Percentiles rank a stretch among this genome's conserved stretches.
Conservation (phyloP, 169 alveolate species). For the Perkinsus olseni region DNA sequence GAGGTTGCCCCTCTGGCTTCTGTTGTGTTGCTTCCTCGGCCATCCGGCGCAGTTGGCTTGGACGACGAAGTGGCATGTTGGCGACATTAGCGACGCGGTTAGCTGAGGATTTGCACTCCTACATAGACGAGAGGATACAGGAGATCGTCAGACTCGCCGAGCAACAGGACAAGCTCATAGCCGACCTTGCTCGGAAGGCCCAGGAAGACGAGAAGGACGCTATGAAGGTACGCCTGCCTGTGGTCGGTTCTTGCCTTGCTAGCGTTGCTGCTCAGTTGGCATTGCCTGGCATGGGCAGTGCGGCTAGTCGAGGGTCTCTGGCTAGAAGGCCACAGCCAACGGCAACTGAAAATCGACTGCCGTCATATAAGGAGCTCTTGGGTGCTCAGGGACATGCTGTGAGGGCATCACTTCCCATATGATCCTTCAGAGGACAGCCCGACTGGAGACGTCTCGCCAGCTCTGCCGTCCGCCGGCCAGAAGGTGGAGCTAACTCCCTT, state of each 20-base stretch:
- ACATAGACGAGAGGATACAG: background rate
- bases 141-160: background rate
- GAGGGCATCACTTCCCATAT: background rate
- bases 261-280: background rate
- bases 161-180: background rate
- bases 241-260: too few species aligned
- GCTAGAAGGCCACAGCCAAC: too few species aligned
- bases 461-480: too few species aligned
- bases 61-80: background rate
- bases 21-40: too few species aligned
- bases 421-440: background rate
- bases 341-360: background rate
- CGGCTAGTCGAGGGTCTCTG: too few species aligned
- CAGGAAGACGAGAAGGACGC: background rate
- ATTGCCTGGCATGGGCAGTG: background rate
- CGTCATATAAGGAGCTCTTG: background rate
- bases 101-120: background rate
- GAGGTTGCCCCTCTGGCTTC: too few species aligned
- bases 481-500: background rate
- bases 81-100: background rate
- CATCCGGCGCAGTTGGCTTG: background rate
- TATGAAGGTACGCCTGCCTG: background rate
- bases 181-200: background rate
- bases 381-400: background rate
- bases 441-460: background rate